These are phyloP conservation scores for Sphagnum contortum DNA, from an alignment of 225 moss, liverwort and hornwort species.

Conservation along the genomic window DNA sequence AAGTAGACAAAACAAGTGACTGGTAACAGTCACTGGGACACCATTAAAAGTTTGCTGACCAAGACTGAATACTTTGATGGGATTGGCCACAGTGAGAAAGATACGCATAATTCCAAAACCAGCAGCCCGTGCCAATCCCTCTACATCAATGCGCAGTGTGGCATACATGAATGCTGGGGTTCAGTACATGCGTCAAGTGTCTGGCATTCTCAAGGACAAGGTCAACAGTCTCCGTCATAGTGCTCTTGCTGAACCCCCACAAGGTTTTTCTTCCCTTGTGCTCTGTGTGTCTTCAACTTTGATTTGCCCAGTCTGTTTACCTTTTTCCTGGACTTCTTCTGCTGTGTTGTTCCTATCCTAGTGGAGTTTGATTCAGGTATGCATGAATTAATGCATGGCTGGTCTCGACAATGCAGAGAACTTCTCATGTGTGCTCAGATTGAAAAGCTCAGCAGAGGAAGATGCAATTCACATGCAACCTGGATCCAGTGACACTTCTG, in stretches of 20 bases:
- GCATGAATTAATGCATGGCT: not conserved
- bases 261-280: slow-evolving; percentile 35
- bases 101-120: slow-evolving; percentile 54
- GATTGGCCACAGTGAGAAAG: slow-evolving; percentile 86
- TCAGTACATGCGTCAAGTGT: slow-evolving; percentile 87
- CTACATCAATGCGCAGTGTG: slow-evolving; percentile 62
- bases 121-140: slow-evolving; percentile 28
- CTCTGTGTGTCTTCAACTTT: no score
- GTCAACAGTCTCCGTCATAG: slow-evolving; percentile 79
- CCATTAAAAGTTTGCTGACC: no score
- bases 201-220: slow-evolving; percentile 94
- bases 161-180: slow-evolving; percentile 97
- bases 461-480: slow-evolving; percentile 64
- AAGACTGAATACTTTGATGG: slow-evolving; percentile 29
- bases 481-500: slow-evolving; percentile 62
- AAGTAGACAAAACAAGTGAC: slow-evolving; percentile 28
- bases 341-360: no score
- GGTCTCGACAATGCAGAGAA: slow-evolving; percentile 38
- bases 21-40: no score
- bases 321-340: not conserved
- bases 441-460: slow-evolving; percentile 74
- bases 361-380: not conserved
- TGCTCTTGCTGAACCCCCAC: slow-evolving; percentile 55
- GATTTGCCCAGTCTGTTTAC: not conserved
- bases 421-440: slow-evolving; percentile 54